A percentile compares a stretch with the other conserved stretches of the same genome.
Conservation (phyloP, 129 eudicot genomes). For the Flaveria bidentis region DNA sequence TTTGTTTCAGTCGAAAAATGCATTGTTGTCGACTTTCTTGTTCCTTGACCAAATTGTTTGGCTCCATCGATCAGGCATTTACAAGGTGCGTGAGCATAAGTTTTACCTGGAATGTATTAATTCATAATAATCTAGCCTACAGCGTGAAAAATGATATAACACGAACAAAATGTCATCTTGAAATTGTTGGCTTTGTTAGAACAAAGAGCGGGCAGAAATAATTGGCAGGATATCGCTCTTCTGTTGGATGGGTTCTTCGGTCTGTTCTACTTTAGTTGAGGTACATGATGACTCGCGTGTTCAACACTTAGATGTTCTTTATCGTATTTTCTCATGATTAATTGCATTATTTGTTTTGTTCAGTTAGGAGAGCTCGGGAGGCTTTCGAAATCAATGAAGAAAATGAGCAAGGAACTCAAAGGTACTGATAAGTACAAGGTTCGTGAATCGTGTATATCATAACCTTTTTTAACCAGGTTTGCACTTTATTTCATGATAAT, state of each 20-base stretch:
- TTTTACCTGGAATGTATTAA: not conserved
- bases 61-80: constrained; percentile 89
- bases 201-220: constrained; percentile 75
- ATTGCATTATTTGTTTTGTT: constrained; percentile 12
- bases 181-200: constrained; percentile 45
- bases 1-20: constrained; percentile 85
- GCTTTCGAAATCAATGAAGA: constrained; percentile 85
- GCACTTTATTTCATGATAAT: constrained; percentile 4
- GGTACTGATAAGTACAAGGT: constrained; percentile 76
- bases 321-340: not conserved
- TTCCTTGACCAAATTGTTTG: constrained; percentile 94
- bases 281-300: constrained; percentile 33
- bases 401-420: constrained; percentile 80
- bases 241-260: constrained; percentile 94
- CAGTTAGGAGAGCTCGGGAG: constrained; percentile 88
- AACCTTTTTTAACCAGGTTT: not conserved
- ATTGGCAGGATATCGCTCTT: constrained; percentile 82
- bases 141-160: not conserved
- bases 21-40: constrained; percentile 78
- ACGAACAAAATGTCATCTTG: not conserved
- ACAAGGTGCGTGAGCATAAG: constrained; percentile 57
- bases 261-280: constrained; percentile 84
- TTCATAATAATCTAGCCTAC: not conserved
- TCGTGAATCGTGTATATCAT: constrained; percentile 13
- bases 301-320: not conserved